phyloP scores from a whole-genome alignment of 805 yeast species.

The Lipomyces sp. region DNA sequence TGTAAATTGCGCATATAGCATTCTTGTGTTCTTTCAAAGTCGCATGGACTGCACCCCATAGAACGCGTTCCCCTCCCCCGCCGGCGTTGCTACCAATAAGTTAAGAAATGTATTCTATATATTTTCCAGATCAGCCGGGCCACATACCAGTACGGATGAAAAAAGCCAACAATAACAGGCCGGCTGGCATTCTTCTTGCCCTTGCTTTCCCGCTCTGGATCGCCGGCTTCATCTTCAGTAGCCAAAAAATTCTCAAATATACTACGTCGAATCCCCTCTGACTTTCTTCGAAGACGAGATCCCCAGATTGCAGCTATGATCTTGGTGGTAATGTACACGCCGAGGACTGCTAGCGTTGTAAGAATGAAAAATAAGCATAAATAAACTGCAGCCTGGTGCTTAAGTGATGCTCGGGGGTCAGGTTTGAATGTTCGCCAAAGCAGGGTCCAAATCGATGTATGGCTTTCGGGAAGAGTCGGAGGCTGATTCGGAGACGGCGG shows the following conservation, averaged over 20 bases:
- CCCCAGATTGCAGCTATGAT: conserved; percentile 21
- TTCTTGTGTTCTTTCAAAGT: conserved; percentile 58
- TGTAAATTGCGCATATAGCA: conserved; percentile 71
- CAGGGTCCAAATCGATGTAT: neutral
- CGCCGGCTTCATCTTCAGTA: neutral
- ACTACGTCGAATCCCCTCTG: conserved; percentile 15
- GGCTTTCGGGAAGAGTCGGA: neutral
- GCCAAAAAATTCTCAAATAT: conserved; percentile 7
- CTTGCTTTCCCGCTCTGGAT: conserved; percentile 8
- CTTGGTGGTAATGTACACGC: conserved; percentile 18
- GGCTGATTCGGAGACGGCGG: conserved; percentile 11
- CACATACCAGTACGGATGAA: conserved; percentile 72
- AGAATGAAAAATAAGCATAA: conserved; percentile 22
- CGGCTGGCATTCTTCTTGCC: conserved; percentile 12
- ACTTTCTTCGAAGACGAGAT: conserved; percentile 16
- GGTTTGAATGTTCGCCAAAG: conserved; percentile 24
- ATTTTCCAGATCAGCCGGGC: neutral
- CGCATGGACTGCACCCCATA: conserved; percentile 89
- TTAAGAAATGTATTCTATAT: neutral
- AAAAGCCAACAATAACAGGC: conserved; percentile 70
- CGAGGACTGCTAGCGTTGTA: conserved; percentile 17
- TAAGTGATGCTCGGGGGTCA: neutral
- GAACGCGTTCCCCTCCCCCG: conserved; percentile 97
- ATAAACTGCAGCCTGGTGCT: conserved; percentile 22
- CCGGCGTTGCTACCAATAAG: conserved; percentile 74